These are phyloP conservation scores for Biscogniauxia marginata DNA, from an alignment of 2,329 filamentous ascomycete genomes.

Conservation along the genomic window DNA sequence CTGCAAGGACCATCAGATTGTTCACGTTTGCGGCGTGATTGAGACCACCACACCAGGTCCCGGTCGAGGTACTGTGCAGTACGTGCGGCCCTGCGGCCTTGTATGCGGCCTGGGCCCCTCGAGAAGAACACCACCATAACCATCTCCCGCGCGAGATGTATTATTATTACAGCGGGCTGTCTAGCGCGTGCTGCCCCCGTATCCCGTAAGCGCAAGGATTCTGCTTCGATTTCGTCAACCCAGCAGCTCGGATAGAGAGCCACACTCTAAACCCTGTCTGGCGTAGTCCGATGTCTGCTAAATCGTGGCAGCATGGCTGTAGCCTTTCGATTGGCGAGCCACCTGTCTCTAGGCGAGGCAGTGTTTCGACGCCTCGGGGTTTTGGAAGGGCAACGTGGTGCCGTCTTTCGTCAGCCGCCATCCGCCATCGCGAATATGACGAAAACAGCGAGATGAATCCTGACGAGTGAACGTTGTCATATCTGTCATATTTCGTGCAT, in stretches of 20 bases:
- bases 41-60: constrained; percentile 19
- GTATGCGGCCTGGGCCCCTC: constrained; percentile 22
- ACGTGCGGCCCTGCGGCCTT: constrained; percentile 23
- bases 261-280: constrained; percentile 28
- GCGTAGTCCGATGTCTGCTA: constrained; percentile 14
- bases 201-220: constrained; percentile 27
- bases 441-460: constrained; percentile 6
- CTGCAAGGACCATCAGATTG: constrained; percentile 27
- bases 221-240: constrained; percentile 25
- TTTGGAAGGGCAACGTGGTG: constrained; percentile 17
- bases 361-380: too few relatives aligned
- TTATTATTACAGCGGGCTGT: not conserved
- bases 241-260: constrained; percentile 32
- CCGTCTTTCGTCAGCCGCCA: constrained; percentile 16
- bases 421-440: constrained; percentile 20
- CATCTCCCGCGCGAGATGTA: not conserved
- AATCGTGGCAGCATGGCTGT: constrained; percentile 16
- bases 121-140: not conserved
- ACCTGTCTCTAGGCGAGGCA: constrained; percentile 11
- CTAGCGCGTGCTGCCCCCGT: not conserved
- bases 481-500: constrained; percentile 9
- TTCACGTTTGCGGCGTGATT: constrained; percentile 23
- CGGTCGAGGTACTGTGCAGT: constrained; percentile 14
- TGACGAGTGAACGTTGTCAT: constrained; percentile 7
- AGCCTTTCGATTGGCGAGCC: constrained; percentile 14